Evolutionary conservation across 208 protist genomes (phyloP).

Genomic region (Jaenimonas drosophilae): DNA sequence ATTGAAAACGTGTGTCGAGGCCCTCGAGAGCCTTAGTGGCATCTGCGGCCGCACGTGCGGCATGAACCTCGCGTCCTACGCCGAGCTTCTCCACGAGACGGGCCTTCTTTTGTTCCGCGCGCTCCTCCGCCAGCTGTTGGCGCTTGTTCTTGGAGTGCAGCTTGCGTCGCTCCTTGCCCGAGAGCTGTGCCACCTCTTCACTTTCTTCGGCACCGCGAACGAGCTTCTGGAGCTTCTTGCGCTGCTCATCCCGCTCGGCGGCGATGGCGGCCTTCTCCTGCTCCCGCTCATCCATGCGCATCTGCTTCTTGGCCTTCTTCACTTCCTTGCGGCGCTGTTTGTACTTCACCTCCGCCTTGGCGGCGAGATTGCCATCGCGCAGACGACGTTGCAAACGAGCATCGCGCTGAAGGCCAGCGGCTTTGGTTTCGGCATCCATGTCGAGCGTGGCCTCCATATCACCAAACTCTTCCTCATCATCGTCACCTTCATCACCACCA

Average conservation of each 20-base stretch:
- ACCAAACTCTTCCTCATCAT: slow-evolving; percentile 20
- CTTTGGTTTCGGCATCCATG: slow-evolving; percentile 69
- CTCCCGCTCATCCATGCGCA: slow-evolving; percentile 52
- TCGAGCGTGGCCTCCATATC: slow-evolving; percentile 79
- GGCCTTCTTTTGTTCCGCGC: slow-evolving; percentile 54
- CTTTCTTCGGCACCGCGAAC: slow-evolving; percentile 45
- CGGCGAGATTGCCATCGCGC: slow-evolving; percentile 43
- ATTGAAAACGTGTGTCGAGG: slow-evolving; percentile 77
- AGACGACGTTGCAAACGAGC: slow-evolving; percentile 46
- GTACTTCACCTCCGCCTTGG: slow-evolving; percentile 77
- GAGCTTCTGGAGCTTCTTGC: slow-evolving; percentile 39
- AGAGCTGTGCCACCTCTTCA: slow-evolving; percentile 22
- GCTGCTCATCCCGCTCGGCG: slow-evolving; percentile 26
- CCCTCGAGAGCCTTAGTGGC: slow-evolving; percentile 24
- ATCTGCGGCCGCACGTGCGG: slow-evolving; percentile 21
- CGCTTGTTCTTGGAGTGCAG: slow-evolving; percentile 58
- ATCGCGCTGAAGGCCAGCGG: slow-evolving; percentile 59
- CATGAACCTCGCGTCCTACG: slow-evolving; percentile 24
- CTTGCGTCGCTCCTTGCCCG: slow-evolving; percentile 69
- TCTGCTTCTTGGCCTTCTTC: slow-evolving; percentile 81
- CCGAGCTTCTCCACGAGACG: slow-evolving; percentile 53
- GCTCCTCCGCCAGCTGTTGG: slow-evolving; percentile 51
- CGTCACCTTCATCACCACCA: slow-evolving; percentile 5
- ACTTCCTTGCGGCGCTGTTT: slow-evolving; percentile 76
- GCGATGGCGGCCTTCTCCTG: slow-evolving; percentile 26